Evolutionary conservation across 2,329 filamentous ascomycete genomes (phyloP).

Genomic region (Penicillium paneum): DNA sequence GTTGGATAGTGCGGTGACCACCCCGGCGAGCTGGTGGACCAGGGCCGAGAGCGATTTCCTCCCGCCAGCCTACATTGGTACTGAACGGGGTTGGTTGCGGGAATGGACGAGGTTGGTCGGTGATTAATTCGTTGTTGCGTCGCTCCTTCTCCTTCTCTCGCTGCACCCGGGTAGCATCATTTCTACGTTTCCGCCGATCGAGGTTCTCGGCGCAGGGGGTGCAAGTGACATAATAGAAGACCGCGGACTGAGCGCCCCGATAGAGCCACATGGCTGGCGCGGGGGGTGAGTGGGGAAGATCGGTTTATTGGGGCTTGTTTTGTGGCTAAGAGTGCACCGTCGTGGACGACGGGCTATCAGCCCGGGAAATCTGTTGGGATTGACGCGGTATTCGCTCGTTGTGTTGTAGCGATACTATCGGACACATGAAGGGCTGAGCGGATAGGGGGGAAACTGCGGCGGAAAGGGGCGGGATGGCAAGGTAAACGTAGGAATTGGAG

Average conservation of each 20-base stretch:
- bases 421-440: slow-evolving; percentile 37
- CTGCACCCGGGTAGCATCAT: slow-evolving; percentile 66
- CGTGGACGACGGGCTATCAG: slow-evolving; percentile 22
- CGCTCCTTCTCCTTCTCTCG: slow-evolving; percentile 63
- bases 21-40: slow-evolving; percentile 62
- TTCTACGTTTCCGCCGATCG: slow-evolving; percentile 66
- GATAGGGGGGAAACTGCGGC: slow-evolving; percentile 8
- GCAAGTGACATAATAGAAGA: slow-evolving; percentile 51
- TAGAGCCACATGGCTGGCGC: slow-evolving; percentile 45
- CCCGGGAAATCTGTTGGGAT: slow-evolving; percentile 23
- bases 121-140: slow-evolving; percentile 54
- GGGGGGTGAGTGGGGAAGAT: slow-evolving; percentile 9
- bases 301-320: not conserved
- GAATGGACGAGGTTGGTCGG: slow-evolving; percentile 69
- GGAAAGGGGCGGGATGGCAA: slow-evolving; percentile 5
- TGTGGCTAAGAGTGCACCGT: slow-evolving; percentile 2
- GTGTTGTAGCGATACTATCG: slow-evolving; percentile 24
- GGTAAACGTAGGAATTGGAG: slow-evolving; percentile 16
- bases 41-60: slow-evolving; percentile 81
- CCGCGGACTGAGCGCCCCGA: slow-evolving; percentile 49
- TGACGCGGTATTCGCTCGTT: slow-evolving; percentile 22
- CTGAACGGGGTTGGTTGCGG: slow-evolving; percentile 74
- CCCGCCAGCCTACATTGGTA: slow-evolving; percentile 84
- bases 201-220: slow-evolving; percentile 65
- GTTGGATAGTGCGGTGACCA: slow-evolving; percentile 49